These are phyloP conservation scores for Aspergillus steynii DNA, from an alignment of 495 filamentous ascomycete species.

Conservation along the genomic window DNA sequence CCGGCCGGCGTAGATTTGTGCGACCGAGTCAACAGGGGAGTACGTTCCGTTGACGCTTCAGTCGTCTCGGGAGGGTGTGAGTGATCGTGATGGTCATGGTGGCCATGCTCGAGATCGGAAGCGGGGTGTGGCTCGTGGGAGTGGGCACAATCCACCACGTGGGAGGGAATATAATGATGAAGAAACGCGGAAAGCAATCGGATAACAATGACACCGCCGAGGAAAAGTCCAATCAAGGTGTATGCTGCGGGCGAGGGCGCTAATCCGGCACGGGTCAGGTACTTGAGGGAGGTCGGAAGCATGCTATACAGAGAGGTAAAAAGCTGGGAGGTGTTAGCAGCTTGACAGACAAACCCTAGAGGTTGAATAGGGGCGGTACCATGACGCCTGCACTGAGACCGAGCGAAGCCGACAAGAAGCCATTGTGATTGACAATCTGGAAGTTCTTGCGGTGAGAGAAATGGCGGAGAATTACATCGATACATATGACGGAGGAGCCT, in stretches of 20 bases:
- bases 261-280: constrained; percentile 67
- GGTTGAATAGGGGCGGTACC: constrained; percentile 49
- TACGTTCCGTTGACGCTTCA: constrained; percentile 40
- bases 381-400: constrained; percentile 97
- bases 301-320: constrained; percentile 95
- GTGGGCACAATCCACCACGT: constrained; percentile 91
- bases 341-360: constrained; percentile 10
- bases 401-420: constrained; percentile 82
- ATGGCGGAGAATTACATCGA: constrained; percentile 72
- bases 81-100: constrained; percentile 19
- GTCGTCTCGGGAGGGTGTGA: constrained; percentile 18
- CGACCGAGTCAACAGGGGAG: constrained; percentile 40
- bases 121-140: constrained; percentile 61
- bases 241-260: constrained; percentile 67
- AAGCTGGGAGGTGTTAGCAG: constrained; percentile 53
- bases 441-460: constrained; percentile 75
- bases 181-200: constrained; percentile 75
- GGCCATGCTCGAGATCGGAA: constrained; percentile 35
- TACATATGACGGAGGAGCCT: constrained; percentile 82
- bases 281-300: constrained; percentile 79
- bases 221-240: constrained; percentile 72
- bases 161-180: constrained; percentile 85
- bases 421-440: constrained; percentile 83
- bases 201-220: constrained; percentile 81
- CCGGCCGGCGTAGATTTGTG: constrained; percentile 31